Base-by-base conservation (phyloP, 1,139 yeast genomes). In the Suhomyces choctaworum region DNA sequence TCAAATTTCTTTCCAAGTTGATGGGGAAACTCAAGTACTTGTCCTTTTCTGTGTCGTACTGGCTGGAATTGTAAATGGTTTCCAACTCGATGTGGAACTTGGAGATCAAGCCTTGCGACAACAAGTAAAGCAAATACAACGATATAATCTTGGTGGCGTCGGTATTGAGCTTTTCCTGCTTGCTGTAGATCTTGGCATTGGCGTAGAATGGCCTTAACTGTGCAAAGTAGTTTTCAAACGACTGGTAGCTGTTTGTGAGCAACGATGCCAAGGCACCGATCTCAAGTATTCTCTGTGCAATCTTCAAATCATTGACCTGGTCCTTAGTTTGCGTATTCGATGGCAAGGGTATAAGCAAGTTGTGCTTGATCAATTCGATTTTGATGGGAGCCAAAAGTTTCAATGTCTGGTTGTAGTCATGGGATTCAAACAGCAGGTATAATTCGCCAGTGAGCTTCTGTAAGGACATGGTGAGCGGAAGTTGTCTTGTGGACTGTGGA, bases 11-110 rank as follows among this genome's bases (percentile, higher is more conserved):
- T 60, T 92, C 98, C 48, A 92, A 78, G 49, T 81, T 79, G 40
- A 92, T 81, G 17, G 98, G 97, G 59, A 89, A 89, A 36, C 79
- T 76, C 48, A 92, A 70, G 58, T 79, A 70, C 40, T 77, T 70
- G 51, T 78, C 82, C 27, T 55, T 39, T 23, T 62, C 71, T 33
- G 76, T 64, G 35, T 71, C 70, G 45, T 69, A 66, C 34, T 62
- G 69, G 25, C 65, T 57, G 34, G 72, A 66, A 52, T 74, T 75
- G 49, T 73, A 76, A 48, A 90, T 73, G 42, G 72, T 71, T 59
- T 92, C 97, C 45, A 92, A 68, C 58, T 88, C 96, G 22, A 89
- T 81, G 62, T 92, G 97, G 65, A 92, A 92, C 57, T 80, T 80
- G 20, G 95, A 87, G 35, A 89, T 80, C 50, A 82, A 85, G 33